Conservation (phyloP, 331 rosid species). For the Rhamnella rubrinervis region DNA sequence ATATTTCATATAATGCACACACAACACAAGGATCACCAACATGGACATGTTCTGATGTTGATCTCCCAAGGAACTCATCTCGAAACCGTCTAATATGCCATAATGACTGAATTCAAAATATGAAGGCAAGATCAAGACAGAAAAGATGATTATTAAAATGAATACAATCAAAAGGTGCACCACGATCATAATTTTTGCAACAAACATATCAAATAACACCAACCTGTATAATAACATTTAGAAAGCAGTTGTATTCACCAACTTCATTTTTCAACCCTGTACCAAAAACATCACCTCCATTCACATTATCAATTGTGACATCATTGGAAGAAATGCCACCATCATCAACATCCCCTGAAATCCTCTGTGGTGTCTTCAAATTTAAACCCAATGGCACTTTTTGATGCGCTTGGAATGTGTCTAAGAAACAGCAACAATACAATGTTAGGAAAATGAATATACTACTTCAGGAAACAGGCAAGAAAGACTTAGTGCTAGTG, state of each 20-base stretch:
- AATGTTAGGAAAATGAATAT: conserved; percentile 30
- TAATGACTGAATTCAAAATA: conserved; percentile 64
- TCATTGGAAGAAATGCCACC: conserved; percentile 39
- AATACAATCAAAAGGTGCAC: conserved; percentile 18
- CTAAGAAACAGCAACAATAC: conserved; percentile 44
- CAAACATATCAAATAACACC: conserved; percentile 22
- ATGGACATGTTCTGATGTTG: conserved; percentile 76
- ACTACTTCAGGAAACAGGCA: conserved; percentile 15
- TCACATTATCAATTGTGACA: conserved; percentile 29
- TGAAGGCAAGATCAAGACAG: conserved; percentile 27
- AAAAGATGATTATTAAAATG: conserved; percentile 8
- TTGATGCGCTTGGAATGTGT: conserved; percentile 63
- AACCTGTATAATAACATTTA: conserved; percentile 96
- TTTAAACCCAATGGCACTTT: conserved; percentile 46
- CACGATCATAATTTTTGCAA: conserved; percentile 19
- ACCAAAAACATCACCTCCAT: conserved; percentile 55
- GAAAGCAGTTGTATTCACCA: conserved; percentile 99
- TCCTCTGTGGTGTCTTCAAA: conserved; percentile 36
- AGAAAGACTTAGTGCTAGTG: background rate
- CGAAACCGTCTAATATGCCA: conserved; percentile 87
- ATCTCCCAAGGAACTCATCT: conserved; percentile 74
- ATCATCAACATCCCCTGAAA: conserved; percentile 46
- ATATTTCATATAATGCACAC: conserved; percentile 85
- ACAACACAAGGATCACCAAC: conserved; percentile 94
- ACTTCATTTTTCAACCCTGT: conserved; percentile 95